Base-by-base conservation (phyloP, 768 basidiomycete species). In the Sistotremastrum suecicum region DNA sequence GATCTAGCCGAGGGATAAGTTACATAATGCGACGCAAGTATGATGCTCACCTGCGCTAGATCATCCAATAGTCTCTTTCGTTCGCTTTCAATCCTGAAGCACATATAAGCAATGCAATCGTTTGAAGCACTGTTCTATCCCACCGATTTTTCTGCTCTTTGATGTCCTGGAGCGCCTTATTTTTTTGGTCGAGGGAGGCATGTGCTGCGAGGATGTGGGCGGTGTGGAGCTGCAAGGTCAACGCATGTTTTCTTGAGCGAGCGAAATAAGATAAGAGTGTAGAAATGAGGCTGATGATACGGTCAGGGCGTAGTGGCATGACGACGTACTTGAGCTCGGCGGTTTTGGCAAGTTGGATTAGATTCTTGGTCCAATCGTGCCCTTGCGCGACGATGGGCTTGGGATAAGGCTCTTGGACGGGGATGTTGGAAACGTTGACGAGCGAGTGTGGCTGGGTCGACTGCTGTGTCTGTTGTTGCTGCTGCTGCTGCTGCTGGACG, bases 141-240 rank as follows among this genome's bases (percentile, higher is more conserved):
- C 56, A 86, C 85, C 83, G 80, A 60, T 88, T 86, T 61, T 80
- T 81, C 65, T 89, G 86, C 60, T 86, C 85, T 45, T 74, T 75
- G 39, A 89, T 66, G 57, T 88, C 85, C 62, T 88, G 81, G 10
- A 89, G 75, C 5, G 80, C 73, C 52, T 77, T 83, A 50, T 72
- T 72, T 58, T 86, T 87, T 58, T 81, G 75, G 49, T 87, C 83
- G 4, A 89, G 66, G 32, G 78, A 72, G 2, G 83, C 77, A 58
- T 89, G 85, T 5, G 84, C 84, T 5, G 86, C 85, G 2, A 89
- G 66, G 38, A 89, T 85, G 57, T 89, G 84, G 7, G 87, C 85
- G 7, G 87, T 89, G 53, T 89, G 87, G 34, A 89, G 65, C 60
- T 89, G 86, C 38, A 89, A 65, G 6, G 83, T 83, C 50, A 89